Evolutionary conservation across 352 stramenopile genomes (phyloP), one percentile per base, ranked within the genome.

Genomic region (Globisporangium abappressorium): DNA sequence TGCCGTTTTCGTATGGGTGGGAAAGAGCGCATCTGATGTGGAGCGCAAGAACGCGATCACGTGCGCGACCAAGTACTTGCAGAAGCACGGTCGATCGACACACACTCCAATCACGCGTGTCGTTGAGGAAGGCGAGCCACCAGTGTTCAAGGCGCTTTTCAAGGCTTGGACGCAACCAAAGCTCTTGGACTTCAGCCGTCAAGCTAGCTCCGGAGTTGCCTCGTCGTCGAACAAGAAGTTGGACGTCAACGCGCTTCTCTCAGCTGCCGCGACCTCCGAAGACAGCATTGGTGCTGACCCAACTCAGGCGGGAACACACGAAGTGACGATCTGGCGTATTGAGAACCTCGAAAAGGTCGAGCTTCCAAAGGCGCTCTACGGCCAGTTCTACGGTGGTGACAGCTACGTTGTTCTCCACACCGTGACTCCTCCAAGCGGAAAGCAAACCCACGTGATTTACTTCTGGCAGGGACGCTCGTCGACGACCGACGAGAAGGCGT

Each of bases 351-450:
- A 95, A 24, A 97, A 94, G 70, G 91, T 91, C 15, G 77, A 92
- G 43, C 75, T 96, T 49, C 84, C 84, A n/a, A 64, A 84, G 57
- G 70, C 84, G 38, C 76, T 82, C 24, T 92, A 98, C 68, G 97
- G 97, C 20, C 84, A 93, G 55, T 99, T 99, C 74, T 97, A 97
- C 73, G 83, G 83, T 59, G 97, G 96, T 36, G 97, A 99, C 78
- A 98, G 89, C 68, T 99, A 99, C 82, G 93, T 99, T 70, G 66
- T 99, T 26, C 77, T 99, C 30, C 79, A 97, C 64, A 91, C 85
- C 24, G 85, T 90, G 22, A 91, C 74, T 63, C 71, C 81, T 28
- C 72, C 78, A 26, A 89, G 70, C 53, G 83, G 81, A 46, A 93
- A 93, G 74, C 74, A 79, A 38, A 82, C 75, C 22, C 81, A 96